phyloP scores from a whole-genome alignment of 805 yeast genomes.

The Yamadazyma kitorensis region DNA sequence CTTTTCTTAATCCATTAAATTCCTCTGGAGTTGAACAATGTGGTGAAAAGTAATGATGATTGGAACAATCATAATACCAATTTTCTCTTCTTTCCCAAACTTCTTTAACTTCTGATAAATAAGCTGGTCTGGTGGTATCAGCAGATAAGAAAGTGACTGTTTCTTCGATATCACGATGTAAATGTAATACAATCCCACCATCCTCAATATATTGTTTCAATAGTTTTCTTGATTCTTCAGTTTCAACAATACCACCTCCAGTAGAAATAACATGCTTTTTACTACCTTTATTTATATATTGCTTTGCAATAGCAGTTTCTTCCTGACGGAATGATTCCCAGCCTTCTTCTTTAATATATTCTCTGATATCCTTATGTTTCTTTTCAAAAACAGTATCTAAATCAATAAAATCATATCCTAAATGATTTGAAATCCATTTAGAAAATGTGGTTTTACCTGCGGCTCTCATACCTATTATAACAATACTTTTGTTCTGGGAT shows the following conservation, averaged over 20 bases:
- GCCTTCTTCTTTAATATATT: slow-evolving; percentile 60
- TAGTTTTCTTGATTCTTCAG: slow-evolving; percentile 58
- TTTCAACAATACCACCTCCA: slow-evolving; percentile 96
- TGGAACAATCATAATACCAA: slow-evolving; percentile 80
- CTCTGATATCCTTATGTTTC: slow-evolving; percentile 52
- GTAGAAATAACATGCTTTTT: slow-evolving; percentile 75
- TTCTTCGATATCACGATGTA: slow-evolving; percentile 83
- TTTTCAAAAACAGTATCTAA: slow-evolving; percentile 72
- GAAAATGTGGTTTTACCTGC: slow-evolving; percentile 93
- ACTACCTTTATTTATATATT: slow-evolving; percentile 39
- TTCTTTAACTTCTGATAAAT: slow-evolving; percentile 68
- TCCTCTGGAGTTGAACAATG: slow-evolving; percentile 59
- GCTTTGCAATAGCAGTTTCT: slow-evolving; percentile 59
- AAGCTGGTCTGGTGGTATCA: slow-evolving; percentile 89
- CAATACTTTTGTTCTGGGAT: slow-evolving; percentile 51
- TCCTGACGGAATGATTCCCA: slow-evolving; percentile 84
- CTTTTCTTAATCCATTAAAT: slow-evolving; percentile 52
- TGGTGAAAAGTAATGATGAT: slow-evolving; percentile 71
- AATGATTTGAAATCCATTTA: slow-evolving; percentile 66
- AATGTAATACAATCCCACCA: slow-evolving; percentile 83
- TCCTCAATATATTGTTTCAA: slow-evolving; percentile 51
- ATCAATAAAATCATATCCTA: slow-evolving; percentile 72
- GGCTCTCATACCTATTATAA: slow-evolving; percentile 96
- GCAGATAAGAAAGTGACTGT: slow-evolving; percentile 70
- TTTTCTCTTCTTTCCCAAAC: slow-evolving; percentile 83